A percentile compares a stretch with the other conserved stretches of the same genome.
phyloP scores from a whole-genome alignment of 192 early-diverging fungal species.

The Chytriomyces sp. region DNA sequence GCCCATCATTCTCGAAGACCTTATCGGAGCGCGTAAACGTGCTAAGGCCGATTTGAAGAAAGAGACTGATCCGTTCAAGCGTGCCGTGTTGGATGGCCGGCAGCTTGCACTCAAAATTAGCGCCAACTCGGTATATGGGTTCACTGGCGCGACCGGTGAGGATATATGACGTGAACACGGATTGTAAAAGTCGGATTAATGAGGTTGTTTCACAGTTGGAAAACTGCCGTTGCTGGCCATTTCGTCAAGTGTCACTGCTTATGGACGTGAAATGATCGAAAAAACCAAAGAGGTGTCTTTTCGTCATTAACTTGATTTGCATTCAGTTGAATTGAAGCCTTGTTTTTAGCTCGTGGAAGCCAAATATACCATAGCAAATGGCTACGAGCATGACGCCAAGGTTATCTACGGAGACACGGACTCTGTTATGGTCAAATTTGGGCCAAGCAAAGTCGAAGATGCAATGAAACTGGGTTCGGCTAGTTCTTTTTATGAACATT shows the following conservation, averaged over 20 bases:
- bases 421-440: slow-evolving; percentile 99
- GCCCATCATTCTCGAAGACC: slow-evolving; percentile 84
- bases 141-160: slow-evolving; percentile 81
- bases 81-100: slow-evolving; percentile 91
- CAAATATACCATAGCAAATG: slow-evolving; percentile 82
- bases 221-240: slow-evolving; percentile 91
- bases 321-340: neutral
- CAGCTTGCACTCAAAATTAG: slow-evolving; percentile 91
- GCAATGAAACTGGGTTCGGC: slow-evolving; percentile 80
- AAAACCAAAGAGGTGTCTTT: slow-evolving; percentile 66
- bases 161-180: neutral
- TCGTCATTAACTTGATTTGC: slow-evolving; percentile 5
- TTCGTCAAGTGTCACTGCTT: slow-evolving; percentile 90
- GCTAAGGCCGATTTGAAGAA: slow-evolving; percentile 94
- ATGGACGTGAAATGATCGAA: slow-evolving; percentile 96
- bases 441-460: slow-evolving; percentile 71
- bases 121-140: slow-evolving; percentile 97
- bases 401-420: slow-evolving; percentile 99
- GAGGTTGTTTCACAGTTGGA: slow-evolving; percentile 52
- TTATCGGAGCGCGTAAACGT: slow-evolving; percentile 87
- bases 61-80: slow-evolving; percentile 94
- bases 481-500: neutral
- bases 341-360: slow-evolving; percentile 67
- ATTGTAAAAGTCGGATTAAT: neutral
- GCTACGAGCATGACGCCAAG: slow-evolving; percentile 81